Evolutionary conservation across 306 rosid species (phyloP).

Genomic region (Rosa rugosa): DNA sequence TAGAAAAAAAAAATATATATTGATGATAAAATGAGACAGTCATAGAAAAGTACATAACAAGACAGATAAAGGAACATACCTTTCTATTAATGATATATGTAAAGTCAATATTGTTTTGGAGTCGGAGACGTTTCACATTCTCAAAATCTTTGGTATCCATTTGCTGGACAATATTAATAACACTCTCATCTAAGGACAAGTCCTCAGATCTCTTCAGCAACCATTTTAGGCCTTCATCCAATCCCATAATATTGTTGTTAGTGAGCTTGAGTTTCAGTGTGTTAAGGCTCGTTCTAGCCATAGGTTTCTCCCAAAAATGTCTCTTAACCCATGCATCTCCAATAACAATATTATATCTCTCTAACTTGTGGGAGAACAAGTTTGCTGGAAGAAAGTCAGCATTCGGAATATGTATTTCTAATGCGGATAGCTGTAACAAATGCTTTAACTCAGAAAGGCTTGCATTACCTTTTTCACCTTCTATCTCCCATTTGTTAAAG

Average conservation of each 20-base stretch:
- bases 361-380: conserved; percentile 21
- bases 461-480: conserved; percentile 13
- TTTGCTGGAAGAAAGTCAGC: conserved; percentile 10
- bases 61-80: background rate
- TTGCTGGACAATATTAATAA: conserved; percentile 23
- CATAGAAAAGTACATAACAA: no score
- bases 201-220: conserved; percentile 39
- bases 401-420: conserved; percentile 31
- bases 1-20: no score
- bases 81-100: no score
- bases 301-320: background rate
- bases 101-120: conserved; percentile 32
- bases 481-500: conserved; percentile 22
- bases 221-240: conserved; percentile 24
- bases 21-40: no score
- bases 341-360: conserved; percentile 31
- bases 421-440: conserved; percentile 21
- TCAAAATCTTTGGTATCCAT: conserved; percentile 38
- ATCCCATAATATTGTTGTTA: conserved; percentile 6
- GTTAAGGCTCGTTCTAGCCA: background rate
- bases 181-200: conserved; percentile 39
- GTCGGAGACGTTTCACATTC: conserved; percentile 36
- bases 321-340: conserved; percentile 15
- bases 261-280: conserved; percentile 29
- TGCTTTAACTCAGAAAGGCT: conserved; percentile 29